Conservation (phyloP, 345 rosid species). For the Citrus mangshanensis region DNA sequence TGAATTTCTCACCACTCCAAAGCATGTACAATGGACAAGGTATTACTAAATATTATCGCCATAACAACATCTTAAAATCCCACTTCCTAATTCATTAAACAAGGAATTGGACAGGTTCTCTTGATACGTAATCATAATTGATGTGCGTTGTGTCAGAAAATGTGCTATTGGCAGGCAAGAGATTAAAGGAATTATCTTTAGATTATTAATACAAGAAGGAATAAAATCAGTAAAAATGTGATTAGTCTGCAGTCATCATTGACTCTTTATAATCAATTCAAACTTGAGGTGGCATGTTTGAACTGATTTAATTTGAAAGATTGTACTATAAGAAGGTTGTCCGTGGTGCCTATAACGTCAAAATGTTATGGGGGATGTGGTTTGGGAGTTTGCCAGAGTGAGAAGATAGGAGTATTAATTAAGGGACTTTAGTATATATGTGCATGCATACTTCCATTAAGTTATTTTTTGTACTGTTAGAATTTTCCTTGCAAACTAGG, state of each 20-base stretch:
- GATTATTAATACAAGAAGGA: not conserved
- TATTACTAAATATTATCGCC: constrained; percentile 25
- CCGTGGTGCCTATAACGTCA: not conserved
- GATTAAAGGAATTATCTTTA: not conserved
- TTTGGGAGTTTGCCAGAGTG: not conserved
- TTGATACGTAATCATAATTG: not conserved
- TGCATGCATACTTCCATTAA: not conserved
- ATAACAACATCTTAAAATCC: not conserved
- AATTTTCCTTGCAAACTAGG: no score
- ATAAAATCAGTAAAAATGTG: not conserved
- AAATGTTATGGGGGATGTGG: not conserved
- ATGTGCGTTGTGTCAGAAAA: not conserved
- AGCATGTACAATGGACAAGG: constrained; percentile 79
- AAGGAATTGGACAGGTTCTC: not conserved
- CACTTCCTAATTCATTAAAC: not conserved
- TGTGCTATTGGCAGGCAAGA: not conserved
- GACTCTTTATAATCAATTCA: not conserved
- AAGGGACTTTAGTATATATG: not conserved
- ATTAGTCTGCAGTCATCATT: not conserved
- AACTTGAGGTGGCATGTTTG: not conserved
- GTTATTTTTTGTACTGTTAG: not conserved
- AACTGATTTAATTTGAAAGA: not conserved
- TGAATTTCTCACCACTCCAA: constrained; percentile 85
- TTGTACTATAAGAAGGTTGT: not conserved
- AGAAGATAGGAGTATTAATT: not conserved